Percentiles rank a stretch among this genome's conserved stretches.
phyloP scores from a whole-genome alignment of 805 yeast species.

The Saccharomyces paradoxus region DNA sequence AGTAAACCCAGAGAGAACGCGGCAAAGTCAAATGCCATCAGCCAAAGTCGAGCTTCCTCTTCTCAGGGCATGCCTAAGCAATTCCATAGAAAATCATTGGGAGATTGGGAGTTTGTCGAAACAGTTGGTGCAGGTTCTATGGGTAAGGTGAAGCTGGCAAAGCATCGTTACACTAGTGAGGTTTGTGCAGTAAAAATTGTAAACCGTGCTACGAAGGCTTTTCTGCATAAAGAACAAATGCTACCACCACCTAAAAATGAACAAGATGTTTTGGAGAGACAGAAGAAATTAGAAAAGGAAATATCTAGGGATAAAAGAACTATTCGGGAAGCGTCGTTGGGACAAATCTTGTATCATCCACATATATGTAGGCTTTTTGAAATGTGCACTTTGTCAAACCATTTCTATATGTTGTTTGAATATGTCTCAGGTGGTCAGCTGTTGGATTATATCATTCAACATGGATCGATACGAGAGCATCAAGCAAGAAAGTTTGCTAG shows the following conservation, averaged over 20 bases:
- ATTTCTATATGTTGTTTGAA: conserved; percentile 93
- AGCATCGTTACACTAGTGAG: conserved; percentile 70
- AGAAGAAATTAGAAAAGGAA: conserved; percentile 71
- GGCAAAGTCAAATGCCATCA: conserved; percentile 7
- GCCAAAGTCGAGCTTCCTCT: conserved; percentile 4
- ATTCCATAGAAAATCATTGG: conserved; percentile 80
- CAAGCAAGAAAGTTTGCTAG: conserved; percentile 93
- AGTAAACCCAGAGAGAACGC: conserved; percentile 11
- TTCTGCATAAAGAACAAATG: conserved; percentile 60
- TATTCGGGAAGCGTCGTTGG: conserved; percentile 89
- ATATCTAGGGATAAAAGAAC: conserved; percentile 87
- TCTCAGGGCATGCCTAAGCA: conserved; percentile 20
- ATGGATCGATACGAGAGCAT: conserved; percentile 86
- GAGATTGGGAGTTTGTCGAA: conserved; percentile 93
- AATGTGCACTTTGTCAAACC: conserved; percentile 92
- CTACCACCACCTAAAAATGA: conserved; percentile 59
- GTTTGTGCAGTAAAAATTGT: conserved; percentile 90
- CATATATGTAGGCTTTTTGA: conserved; percentile 87
- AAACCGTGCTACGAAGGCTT: conserved; percentile 76
- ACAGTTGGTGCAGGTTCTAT: conserved; percentile 97
- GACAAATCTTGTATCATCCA: conserved; percentile 82
- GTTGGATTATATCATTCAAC: conserved; percentile 93
- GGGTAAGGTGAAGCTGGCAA: conserved; percentile 97
- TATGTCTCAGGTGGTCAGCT: conserved; percentile 97
- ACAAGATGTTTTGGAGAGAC: conserved; percentile 50